These are phyloP conservation scores for Marasmius oreades DNA, from an alignment of 1,284 basidiomycete genomes.

Conservation along the genomic window DNA sequence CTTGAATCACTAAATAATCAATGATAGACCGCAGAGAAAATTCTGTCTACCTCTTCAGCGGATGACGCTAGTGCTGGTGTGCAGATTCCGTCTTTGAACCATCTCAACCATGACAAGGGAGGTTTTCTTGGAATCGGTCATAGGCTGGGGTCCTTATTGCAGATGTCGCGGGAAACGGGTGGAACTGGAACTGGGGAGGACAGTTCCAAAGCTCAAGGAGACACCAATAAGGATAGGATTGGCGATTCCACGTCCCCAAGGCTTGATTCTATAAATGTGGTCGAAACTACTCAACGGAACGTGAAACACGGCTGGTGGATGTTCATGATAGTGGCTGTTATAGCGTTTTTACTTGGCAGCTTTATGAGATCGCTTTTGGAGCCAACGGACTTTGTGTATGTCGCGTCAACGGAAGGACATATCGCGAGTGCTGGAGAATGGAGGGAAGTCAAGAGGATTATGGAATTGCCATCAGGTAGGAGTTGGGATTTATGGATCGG, in stretches of 20 bases:
- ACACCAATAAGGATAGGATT: neutral
- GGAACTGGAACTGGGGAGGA: neutral
- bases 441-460: constrained; percentile 2
- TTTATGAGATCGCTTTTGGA: constrained; percentile 83
- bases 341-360: constrained; percentile 90
- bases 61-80: neutral
- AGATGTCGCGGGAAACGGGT: neutral
- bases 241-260: neutral
- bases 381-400: constrained; percentile 82
- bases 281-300: constrained; percentile 21
- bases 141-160: neutral
- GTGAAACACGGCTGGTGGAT: constrained; percentile 46
- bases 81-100: neutral
- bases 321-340: constrained; percentile 76
- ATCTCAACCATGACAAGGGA: neutral
- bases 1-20: neutral
- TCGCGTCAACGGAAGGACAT: neutral
- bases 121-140: neutral
- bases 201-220: neutral
- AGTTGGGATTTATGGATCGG: constrained; percentile 3
- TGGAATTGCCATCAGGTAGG: neutral
- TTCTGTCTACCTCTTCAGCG: neutral
- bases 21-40: neutral
- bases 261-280: neutral
- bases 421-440: neutral